Evolutionary conservation across 805 yeast species (phyloP).

Genomic region (Saccharomycopsis oosterbeekiorum): DNA sequence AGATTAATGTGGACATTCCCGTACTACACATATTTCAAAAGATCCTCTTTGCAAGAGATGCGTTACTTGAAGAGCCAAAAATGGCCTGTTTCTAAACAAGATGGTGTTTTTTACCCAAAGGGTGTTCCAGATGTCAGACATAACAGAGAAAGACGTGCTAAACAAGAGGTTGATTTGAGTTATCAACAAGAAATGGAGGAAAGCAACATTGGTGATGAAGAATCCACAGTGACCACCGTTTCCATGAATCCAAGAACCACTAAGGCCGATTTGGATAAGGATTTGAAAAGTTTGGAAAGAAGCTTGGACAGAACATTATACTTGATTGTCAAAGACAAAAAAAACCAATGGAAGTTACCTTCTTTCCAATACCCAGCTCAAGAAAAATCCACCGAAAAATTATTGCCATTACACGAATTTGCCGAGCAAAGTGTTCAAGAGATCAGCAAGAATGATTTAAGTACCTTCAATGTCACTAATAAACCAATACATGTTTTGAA

Average conservation of each 20-base stretch:
- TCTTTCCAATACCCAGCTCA: constrained; percentile 33
- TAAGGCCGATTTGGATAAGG: constrained; percentile 59
- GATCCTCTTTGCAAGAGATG: constrained; percentile 83
- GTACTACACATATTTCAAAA: constrained; percentile 79
- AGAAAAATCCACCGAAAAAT: constrained; percentile 25
- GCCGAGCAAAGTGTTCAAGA: constrained; percentile 67
- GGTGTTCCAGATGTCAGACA: constrained; percentile 83
- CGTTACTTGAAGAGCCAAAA: constrained; percentile 65
- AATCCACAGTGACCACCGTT: constrained; percentile 59
- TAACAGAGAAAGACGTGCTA: constrained; percentile 78
- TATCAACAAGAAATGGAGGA: constrained; percentile 28
- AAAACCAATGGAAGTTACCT: constrained; percentile 67
- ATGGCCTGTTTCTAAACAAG: constrained; percentile 62
- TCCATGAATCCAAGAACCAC: constrained; percentile 64
- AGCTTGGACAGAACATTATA: constrained; percentile 71
- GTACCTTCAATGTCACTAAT: constrained; percentile 85
- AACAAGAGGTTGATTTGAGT: constrained; percentile 63
- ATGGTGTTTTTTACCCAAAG: constrained; percentile 67
- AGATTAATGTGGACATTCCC: constrained; percentile 98
- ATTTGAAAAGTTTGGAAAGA: constrained; percentile 66
- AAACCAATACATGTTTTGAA: constrained; percentile 71
- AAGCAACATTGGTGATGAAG: constrained; percentile 27
- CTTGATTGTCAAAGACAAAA: constrained; percentile 45
- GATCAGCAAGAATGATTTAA: constrained; percentile 66
- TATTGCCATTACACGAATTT: constrained; percentile 51